phyloP scores from a whole-genome alignment of 2,329 filamentous ascomycete genomes.

The Colletotrichum melonis region DNA sequence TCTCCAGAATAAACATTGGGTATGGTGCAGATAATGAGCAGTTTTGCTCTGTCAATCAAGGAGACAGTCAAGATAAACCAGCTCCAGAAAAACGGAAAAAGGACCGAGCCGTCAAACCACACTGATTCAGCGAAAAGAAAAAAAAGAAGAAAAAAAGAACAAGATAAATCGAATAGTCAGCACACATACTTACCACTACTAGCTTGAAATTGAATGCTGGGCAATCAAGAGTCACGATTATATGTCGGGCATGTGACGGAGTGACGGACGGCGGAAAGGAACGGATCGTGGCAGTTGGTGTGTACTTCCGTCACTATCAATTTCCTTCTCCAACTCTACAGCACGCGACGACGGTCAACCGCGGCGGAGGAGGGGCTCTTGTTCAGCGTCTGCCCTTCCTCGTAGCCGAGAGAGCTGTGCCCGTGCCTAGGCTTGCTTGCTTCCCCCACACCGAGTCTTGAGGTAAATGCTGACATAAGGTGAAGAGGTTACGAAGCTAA shows the following conservation, averaged over 20 bases:
- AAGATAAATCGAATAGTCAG: neutral
- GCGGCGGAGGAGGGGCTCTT: slow-evolving; percentile 21
- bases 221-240: neutral
- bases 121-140: neutral
- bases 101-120: neutral
- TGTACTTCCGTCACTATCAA: slow-evolving; percentile 28
- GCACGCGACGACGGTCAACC: slow-evolving; percentile 27
- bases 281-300: neutral
- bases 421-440: neutral
- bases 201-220: too few relatives aligned
- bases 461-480: neutral
- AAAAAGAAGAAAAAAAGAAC: neutral
- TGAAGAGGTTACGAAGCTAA: neutral
- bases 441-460: slow-evolving; percentile 16
- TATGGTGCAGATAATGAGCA: neutral
- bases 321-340: neutral
- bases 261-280: slow-evolving; percentile 30
- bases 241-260: slow-evolving; percentile 8
- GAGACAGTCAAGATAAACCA: neutral
- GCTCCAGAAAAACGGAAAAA: neutral
- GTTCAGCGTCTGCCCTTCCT: slow-evolving; percentile 23
- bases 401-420: slow-evolving; percentile 22
- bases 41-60: neutral
- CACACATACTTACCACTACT: too few relatives aligned
- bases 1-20: neutral